Conservation (phyloP, 768 basidiomycete genomes). For the Mycena metata region DNA sequence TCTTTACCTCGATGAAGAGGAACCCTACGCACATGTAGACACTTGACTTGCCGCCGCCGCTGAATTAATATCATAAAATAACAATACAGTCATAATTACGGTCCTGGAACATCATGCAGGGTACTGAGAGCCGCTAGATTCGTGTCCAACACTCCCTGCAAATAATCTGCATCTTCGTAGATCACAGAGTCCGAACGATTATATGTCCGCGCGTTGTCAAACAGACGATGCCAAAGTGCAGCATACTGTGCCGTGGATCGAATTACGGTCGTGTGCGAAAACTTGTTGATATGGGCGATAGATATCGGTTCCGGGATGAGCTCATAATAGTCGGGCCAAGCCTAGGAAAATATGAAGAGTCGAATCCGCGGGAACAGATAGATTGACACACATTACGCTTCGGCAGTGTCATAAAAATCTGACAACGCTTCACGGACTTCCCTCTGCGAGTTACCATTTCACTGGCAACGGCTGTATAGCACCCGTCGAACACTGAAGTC, state of each 20-base stretch:
- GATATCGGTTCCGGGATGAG: background rate
- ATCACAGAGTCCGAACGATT: constrained; percentile 1
- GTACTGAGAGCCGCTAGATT: background rate
- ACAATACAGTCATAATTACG: background rate
- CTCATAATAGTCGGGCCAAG: background rate
- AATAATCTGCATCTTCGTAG: background rate
- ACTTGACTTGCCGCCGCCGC: background rate
- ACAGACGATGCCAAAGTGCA: constrained; percentile 17
- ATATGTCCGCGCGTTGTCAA: constrained; percentile 14
- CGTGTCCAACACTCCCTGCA: constrained; percentile 3
- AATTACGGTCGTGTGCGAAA: background rate
- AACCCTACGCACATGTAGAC: constrained; percentile 7
- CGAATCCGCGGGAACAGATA: background rate
- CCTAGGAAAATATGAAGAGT: no score
- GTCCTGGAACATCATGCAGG: background rate
- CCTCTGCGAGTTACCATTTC: background rate
- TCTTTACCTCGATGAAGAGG: constrained; percentile 27
- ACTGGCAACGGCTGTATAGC: background rate
- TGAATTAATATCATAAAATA: background rate
- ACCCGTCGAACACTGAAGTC: background rate
- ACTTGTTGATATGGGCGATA: background rate
- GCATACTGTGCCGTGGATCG: background rate
- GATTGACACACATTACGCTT: constrained; percentile 1
- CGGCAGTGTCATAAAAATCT: background rate
- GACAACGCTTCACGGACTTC: constrained; percentile 10